Conservation (phyloP, 257 asterid genomes). For the Mentha longifolia region DNA sequence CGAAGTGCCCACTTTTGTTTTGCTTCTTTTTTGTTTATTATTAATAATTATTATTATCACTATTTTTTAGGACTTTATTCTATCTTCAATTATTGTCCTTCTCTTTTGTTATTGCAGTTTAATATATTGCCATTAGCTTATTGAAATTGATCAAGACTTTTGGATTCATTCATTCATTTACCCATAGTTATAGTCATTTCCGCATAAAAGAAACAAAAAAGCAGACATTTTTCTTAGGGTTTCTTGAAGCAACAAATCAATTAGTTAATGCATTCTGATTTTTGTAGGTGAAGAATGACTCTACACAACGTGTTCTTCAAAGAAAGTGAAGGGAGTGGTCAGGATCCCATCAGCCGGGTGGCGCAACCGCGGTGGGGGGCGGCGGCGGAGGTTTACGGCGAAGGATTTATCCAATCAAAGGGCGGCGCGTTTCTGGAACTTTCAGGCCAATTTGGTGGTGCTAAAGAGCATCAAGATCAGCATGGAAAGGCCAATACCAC, state of each 20-base stretch:
- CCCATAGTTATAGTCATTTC: background rate
- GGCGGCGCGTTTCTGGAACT: constrained; percentile 35
- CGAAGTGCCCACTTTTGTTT: constrained; percentile 33
- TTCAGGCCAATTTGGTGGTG: constrained; percentile 28
- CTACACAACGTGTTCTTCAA: constrained; percentile 52
- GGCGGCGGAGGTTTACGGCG: constrained; percentile 33
- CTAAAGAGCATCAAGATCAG: constrained; percentile 31
- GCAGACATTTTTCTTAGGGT: constrained; percentile 21
- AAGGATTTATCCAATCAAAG: constrained; percentile 47
- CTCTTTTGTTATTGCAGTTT: background rate
- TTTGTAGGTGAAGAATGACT: constrained; percentile 41
- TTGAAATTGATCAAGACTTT: background rate
- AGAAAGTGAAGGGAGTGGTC: constrained; percentile 33
- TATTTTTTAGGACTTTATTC: constrained; percentile 20
- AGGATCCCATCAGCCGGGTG: background rate
- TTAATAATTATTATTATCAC: constrained; percentile 4
- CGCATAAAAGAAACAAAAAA: background rate
- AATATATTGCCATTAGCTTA: background rate
- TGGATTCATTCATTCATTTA: background rate
- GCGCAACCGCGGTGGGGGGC: constrained; percentile 56
- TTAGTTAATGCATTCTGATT: background rate
- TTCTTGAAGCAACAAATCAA: constrained; percentile 20
- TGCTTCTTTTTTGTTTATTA: constrained; percentile 1
- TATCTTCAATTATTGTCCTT: constrained; percentile 35
- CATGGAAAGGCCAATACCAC: constrained; percentile 37